Conservation (phyloP, 2,329 filamentous ascomycete species). For the Graphilbum fragrans region DNA sequence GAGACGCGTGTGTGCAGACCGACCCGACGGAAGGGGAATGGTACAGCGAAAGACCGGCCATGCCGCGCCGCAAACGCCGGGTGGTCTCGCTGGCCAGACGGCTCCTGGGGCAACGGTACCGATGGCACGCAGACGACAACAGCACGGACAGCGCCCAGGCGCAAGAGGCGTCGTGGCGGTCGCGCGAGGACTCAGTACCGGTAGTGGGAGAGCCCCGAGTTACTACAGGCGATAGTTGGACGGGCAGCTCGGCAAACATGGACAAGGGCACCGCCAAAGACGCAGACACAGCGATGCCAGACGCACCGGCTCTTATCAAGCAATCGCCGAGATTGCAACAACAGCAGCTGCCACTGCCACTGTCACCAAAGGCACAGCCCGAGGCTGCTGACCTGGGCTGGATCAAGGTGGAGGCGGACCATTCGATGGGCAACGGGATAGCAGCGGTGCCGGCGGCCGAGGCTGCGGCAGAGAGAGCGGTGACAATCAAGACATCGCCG, state of each 20-base stretch:
- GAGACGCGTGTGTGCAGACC: slow-evolving; percentile 40
- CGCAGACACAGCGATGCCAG: slow-evolving; percentile 16
- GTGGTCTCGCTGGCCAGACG: slow-evolving; percentile 42
- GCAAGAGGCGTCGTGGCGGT: too few relatives aligned
- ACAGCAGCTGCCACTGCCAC: not conserved
- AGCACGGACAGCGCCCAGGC: not conserved
- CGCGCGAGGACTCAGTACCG: not conserved
- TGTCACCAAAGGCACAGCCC: not conserved
- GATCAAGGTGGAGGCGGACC: not conserved
- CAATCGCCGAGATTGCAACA: not conserved
- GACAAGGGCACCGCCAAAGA: not conserved
- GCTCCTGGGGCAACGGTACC: slow-evolving; percentile 35
- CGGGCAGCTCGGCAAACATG: too few relatives aligned
- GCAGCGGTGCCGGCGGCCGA: not conserved
- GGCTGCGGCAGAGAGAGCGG: not conserved
- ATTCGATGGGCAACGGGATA: not conserved
- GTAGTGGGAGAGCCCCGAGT: not conserved
- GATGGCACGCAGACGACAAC: not conserved
- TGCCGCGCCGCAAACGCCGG: slow-evolving; percentile 29
- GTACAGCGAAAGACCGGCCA: slow-evolving; percentile 28
- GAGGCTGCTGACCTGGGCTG: not conserved
- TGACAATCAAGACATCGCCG: slow-evolving; percentile 24
- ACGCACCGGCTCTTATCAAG: not conserved
- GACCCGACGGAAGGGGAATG: slow-evolving; percentile 41
- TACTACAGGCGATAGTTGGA: too few relatives aligned